Evolutionary conservation across 306 rosid genomes (phyloP).

Genomic region (Sicyos edulis): DNA sequence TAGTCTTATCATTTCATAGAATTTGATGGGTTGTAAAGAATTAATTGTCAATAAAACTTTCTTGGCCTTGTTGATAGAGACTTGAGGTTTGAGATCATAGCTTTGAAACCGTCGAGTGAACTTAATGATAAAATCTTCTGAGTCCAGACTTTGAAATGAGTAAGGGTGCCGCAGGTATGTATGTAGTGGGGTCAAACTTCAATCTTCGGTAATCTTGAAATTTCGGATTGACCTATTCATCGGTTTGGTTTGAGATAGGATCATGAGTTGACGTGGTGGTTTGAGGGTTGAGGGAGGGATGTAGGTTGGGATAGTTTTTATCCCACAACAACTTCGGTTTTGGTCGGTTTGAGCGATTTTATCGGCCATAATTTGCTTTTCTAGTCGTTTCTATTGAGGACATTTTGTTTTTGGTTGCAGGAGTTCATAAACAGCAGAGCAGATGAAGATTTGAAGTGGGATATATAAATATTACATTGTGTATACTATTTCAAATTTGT

Average conservation of each 20-base stretch:
- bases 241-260: background rate
- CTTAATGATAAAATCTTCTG: no score
- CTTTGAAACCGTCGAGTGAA: no score
- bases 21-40: background rate
- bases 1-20: background rate
- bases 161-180: no score
- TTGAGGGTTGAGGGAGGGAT: background rate
- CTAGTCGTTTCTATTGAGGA: background rate
- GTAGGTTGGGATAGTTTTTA: background rate
- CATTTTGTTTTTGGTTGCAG: background rate
- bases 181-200: no score
- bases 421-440: slow-evolving; percentile 1
- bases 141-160: no score
- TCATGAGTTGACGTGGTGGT: no score
- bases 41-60: background rate
- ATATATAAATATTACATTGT: background rate
- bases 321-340: background rate
- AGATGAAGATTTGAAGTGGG: slow-evolving; percentile 12
- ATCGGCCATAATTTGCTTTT: background rate
- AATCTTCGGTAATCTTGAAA: background rate
- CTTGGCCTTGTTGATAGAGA: background rate
- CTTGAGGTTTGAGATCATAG: no score
- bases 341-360: background rate
- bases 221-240: background rate
- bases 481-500: slow-evolving; percentile 4